phyloP scores from a whole-genome alignment of 805 yeast genomes.

The Saccharomycopsis fodiens region DNA sequence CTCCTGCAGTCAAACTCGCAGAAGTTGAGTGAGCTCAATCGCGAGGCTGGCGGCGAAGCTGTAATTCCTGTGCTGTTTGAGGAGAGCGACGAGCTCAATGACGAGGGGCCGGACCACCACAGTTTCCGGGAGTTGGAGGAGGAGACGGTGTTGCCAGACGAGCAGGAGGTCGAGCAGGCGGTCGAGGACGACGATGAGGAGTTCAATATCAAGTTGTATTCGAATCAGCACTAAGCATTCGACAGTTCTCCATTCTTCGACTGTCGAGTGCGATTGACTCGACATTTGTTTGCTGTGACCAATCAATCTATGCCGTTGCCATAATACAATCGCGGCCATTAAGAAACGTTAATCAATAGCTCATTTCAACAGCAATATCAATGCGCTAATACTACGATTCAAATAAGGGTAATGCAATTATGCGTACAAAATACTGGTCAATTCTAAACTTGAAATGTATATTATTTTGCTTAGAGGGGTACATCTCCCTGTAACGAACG shows the following conservation, averaged over 20 bases:
- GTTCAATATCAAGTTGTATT: background rate
- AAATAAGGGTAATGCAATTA: too few species aligned
- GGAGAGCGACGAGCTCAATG: background rate
- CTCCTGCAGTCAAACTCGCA: conserved; percentile 13
- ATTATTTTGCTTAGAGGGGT: too few species aligned
- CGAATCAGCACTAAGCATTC: background rate
- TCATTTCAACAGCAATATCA: too few species aligned
- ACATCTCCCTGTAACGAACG: too few species aligned
- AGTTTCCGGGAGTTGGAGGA: background rate
- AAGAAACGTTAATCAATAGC: too few species aligned
- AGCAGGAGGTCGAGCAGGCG: conserved; percentile 14
- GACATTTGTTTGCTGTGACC: too few species aligned
- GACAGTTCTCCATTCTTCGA: background rate
- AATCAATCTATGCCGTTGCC: too few species aligned
- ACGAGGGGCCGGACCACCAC: too few species aligned
- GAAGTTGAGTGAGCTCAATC: conserved; percentile 8
- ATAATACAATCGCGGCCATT: too few species aligned
- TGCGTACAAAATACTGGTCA: too few species aligned
- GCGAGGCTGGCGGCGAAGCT: conserved; percentile 1
- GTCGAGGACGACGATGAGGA: conserved; percentile 20
- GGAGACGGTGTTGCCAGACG: conserved; percentile 1
- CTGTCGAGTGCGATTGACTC: background rate
- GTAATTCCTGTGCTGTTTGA: background rate
- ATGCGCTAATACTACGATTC: too few species aligned
- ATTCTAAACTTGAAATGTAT: too few species aligned